Percentiles rank a stretch among this genome's conserved stretches.
Evolutionary conservation across 495 filamentous ascomycete species (phyloP).

Genomic region (Tuber microsphaerosporum): DNA sequence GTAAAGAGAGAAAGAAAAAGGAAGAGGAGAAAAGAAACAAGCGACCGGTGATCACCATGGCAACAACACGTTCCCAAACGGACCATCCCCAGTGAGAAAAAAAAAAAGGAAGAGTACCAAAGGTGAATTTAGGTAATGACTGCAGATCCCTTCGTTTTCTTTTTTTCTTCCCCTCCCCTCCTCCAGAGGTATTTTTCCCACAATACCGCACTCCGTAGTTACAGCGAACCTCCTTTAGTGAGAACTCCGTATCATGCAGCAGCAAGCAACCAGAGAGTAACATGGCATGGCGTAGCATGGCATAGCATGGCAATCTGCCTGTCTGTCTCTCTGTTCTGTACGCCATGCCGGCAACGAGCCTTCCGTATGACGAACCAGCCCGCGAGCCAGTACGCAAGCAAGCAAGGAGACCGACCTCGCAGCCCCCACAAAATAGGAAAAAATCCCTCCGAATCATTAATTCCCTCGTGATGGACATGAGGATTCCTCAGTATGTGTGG

Average conservation of each 20-base stretch:
- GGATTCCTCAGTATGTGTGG: background rate
- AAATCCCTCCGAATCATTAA: background rate
- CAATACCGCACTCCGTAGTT: background rate
- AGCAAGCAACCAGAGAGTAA: background rate
- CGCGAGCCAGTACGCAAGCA: background rate
- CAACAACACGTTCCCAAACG: background rate
- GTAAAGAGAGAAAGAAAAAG: constrained; percentile 3
- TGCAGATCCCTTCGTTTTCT: background rate
- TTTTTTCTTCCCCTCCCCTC: background rate
- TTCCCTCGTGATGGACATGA: background rate
- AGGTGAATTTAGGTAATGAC: constrained; percentile 7
- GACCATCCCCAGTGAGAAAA: background rate
- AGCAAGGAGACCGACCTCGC: background rate
- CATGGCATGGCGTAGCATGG: background rate
- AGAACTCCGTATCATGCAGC: background rate
- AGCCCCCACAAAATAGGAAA: background rate
- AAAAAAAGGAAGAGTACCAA: background rate
- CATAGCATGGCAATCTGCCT: background rate
- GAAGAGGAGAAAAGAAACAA: background rate
- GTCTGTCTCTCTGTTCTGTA: background rate
- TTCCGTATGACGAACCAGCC: background rate
- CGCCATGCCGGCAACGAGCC: background rate
- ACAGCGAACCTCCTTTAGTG: background rate
- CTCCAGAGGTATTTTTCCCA: background rate
- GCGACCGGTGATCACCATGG: background rate